Conservation (phyloP, 306 rosid species). For the Betula pendula region DNA sequence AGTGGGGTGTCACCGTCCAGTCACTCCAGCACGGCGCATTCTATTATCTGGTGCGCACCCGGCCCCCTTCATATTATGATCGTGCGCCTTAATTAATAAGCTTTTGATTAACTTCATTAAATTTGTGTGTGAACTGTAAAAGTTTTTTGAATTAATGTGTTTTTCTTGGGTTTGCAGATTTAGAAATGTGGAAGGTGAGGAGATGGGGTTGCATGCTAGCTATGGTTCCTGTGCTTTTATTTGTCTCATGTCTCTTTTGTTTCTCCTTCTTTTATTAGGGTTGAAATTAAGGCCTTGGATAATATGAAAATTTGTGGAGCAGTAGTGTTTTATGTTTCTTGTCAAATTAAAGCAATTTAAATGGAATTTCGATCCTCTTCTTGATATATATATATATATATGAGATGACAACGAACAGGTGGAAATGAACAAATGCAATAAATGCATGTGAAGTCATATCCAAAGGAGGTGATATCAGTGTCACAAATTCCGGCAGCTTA, state of each 20-base stretch:
- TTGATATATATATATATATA: background rate
- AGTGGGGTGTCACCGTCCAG: constrained; percentile 87
- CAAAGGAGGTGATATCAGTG: constrained; percentile 33
- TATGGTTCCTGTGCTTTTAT: constrained; percentile 16
- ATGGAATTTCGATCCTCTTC: background rate
- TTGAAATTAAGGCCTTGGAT: constrained; percentile 12
- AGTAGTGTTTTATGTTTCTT: background rate
- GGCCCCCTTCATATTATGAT: too few relatives aligned
- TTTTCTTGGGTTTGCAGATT: constrained; percentile 51
- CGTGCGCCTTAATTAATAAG: background rate
- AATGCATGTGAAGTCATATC: constrained; percentile 4
- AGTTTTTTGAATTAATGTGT: background rate
- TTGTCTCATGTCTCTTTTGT: constrained; percentile 13
- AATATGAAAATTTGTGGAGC: constrained; percentile 34
- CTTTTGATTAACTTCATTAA: too few relatives aligned
- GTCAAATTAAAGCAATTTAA: background rate
- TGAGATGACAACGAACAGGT: background rate
- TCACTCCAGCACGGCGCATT: constrained; percentile 79
- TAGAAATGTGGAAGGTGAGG: constrained; percentile 36
- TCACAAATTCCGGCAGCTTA: constrained; percentile 32
- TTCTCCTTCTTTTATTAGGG: constrained; percentile 27
- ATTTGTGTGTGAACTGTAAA: background rate
- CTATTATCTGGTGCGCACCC: constrained; percentile 67
- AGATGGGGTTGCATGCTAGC: constrained; percentile 22
- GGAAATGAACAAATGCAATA: constrained; percentile 12